Conservation (phyloP, 495 filamentous ascomycete species). For the Delitschia confertaspora region DNA sequence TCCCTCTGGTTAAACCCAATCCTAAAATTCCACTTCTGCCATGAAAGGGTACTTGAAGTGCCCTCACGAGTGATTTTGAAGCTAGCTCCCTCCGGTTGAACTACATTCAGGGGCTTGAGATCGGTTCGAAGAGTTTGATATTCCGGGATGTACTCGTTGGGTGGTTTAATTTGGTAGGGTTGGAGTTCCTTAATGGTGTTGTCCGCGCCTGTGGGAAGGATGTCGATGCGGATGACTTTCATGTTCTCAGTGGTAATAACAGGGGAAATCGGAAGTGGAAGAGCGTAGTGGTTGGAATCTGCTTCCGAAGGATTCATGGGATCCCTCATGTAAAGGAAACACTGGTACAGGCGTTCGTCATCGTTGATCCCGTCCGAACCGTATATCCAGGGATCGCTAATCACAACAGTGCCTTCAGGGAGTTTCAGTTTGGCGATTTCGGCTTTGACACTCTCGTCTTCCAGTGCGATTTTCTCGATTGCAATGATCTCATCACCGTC, state of each 20-base stretch:
- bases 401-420: conserved; percentile 51
- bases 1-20: conserved; percentile 68
- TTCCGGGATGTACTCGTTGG: conserved; percentile 69
- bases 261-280: conserved; percentile 69
- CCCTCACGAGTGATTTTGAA: conserved; percentile 47
- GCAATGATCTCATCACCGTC: conserved; percentile 53
- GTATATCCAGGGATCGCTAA: conserved; percentile 66
- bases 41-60: conserved; percentile 44
- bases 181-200: conserved; percentile 45
- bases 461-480: conserved; percentile 49
- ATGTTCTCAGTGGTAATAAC: conserved; percentile 58
- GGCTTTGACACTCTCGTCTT: conserved; percentile 49
- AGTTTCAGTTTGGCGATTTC: conserved; percentile 57
- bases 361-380: conserved; percentile 57
- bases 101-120: conserved; percentile 65
- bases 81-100: conserved; percentile 69
- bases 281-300: conserved; percentile 71
- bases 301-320: conserved; percentile 45
- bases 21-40: conserved; percentile 65
- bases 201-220: conserved; percentile 54
- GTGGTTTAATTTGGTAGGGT: conserved; percentile 48
- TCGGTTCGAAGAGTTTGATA: conserved; percentile 52
- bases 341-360: conserved; percentile 53
- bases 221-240: conserved; percentile 55
- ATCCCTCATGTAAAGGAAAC: conserved; percentile 58